These are phyloP conservation scores for Phytophthora meadii DNA, from an alignment of 352 stramenopile genomes.

Conservation along the genomic window DNA sequence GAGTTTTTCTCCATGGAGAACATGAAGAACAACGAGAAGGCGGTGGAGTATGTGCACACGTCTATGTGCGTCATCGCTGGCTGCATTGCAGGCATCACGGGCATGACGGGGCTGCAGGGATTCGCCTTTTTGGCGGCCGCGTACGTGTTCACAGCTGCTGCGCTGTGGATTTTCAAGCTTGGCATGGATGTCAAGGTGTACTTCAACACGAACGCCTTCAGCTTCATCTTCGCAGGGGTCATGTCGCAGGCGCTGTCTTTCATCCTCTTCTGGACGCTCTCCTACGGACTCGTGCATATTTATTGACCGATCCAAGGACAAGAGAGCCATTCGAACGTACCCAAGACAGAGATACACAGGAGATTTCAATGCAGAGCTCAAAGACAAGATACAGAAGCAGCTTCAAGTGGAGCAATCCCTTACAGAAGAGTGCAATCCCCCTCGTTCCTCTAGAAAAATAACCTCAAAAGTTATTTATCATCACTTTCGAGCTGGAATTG, in stretches of 20 bases:
- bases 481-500: no score
- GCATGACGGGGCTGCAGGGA: slow-evolving; percentile 74
- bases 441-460: slow-evolving; percentile 5
- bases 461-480: slow-evolving; percentile 8
- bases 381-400: no score
- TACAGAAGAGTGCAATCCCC: no score
- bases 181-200: slow-evolving; percentile 77
- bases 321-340: slow-evolving; percentile 1
- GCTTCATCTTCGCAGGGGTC: slow-evolving; percentile 78
- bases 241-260: slow-evolving; percentile 84
- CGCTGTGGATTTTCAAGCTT: slow-evolving; percentile 81
- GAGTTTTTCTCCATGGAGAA: slow-evolving; percentile 92
- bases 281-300: slow-evolving; percentile 91
- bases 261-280: slow-evolving; percentile 91
- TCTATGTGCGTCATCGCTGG: slow-evolving; percentile 86
- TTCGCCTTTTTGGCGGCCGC: slow-evolving; percentile 75
- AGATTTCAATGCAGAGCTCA: not conserved
- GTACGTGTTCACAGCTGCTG: slow-evolving; percentile 72
- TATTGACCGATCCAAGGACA: slow-evolving; percentile 61
- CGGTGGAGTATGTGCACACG: slow-evolving; percentile 82
- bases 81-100: slow-evolving; percentile 83
- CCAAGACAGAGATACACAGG: not conserved
- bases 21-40: slow-evolving; percentile 84
- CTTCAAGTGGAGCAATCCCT: no score
- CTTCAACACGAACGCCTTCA: slow-evolving; percentile 75